Evolutionary conservation across 345 rosid species (phyloP).

Genomic region (Hirschfeldia incana): DNA sequence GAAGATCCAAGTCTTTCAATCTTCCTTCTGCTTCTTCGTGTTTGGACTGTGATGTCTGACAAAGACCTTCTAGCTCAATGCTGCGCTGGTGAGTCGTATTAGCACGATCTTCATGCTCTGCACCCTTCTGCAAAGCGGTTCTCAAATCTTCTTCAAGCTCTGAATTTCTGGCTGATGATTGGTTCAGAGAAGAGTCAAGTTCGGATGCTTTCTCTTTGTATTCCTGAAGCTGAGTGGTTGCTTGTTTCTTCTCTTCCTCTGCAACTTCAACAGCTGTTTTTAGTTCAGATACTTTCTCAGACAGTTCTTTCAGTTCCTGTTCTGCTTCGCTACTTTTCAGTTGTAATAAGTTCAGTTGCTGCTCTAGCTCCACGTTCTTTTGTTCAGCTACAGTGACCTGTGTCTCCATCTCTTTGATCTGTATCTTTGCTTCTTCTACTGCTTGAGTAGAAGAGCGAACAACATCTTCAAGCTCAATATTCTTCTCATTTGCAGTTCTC

Average conservation of each 20-base stretch:
- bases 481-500: conserved; percentile 58
- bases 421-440: conserved; percentile 65
- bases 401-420: conserved; percentile 66
- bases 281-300: conserved; percentile 60
- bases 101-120: conserved; percentile 71
- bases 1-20: conserved; percentile 75
- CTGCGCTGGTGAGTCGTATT: conserved; percentile 61
- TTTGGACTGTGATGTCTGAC: conserved; percentile 67
- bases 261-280: conserved; percentile 47
- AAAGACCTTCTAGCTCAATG: conserved; percentile 65
- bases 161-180: conserved; percentile 44
- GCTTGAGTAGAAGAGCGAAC: conserved; percentile 57
- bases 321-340: conserved; percentile 57
- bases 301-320: conserved; percentile 55
- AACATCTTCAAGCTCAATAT: conserved; percentile 68
- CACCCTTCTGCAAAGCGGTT: conserved; percentile 51
- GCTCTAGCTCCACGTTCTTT: conserved; percentile 75
- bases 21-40: conserved; percentile 70
- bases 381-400: conserved; percentile 64
- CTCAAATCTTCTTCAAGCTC: conserved; percentile 67
- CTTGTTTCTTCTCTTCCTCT: conserved; percentile 63
- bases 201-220: not conserved
- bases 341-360: conserved; percentile 55
- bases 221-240: conserved; percentile 45
- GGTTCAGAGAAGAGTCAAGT: conserved; percentile 59